phyloP scores from a whole-genome alignment of 1,284 basidiomycete genomes.

The Paramarasmius palmivorus region DNA sequence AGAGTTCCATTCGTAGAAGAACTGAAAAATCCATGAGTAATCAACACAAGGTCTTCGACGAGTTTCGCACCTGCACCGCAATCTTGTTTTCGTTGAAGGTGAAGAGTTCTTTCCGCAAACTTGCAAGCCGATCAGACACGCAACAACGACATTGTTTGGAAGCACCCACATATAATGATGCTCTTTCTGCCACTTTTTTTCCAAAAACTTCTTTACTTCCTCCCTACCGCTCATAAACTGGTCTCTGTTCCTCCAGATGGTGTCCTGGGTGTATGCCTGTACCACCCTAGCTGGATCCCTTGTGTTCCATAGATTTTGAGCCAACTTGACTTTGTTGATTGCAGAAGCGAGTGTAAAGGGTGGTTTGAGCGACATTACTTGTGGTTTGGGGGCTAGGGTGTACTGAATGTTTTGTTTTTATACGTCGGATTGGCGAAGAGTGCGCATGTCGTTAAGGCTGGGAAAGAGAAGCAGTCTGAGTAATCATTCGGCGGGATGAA shows the following conservation, averaged over 20 bases:
- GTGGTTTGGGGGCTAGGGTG: too few species aligned
- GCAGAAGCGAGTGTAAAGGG: conserved; percentile 18
- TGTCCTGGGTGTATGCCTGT: conserved; percentile 55
- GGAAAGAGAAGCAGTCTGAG: too few species aligned
- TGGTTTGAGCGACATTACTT: conserved; percentile 13
- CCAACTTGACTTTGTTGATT: conserved; percentile 23
- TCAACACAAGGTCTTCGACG: not conserved
- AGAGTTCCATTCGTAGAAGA: conserved; percentile 62
- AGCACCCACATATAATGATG: conserved; percentile 26
- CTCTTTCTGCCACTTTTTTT: conserved; percentile 58
- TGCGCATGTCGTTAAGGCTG: too few species aligned
- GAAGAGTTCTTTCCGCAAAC: conserved; percentile 53
- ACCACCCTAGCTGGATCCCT: conserved; percentile 21
- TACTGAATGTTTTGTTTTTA: too few species aligned
- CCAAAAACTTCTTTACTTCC: conserved; percentile 51
- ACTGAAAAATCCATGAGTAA: conserved; percentile 31
- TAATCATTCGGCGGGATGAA: too few species aligned
- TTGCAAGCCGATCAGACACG: not conserved
- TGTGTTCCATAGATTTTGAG: conserved; percentile 27
- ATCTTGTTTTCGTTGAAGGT: conserved; percentile 59
- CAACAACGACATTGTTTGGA: not conserved
- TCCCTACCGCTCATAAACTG: conserved; percentile 49
- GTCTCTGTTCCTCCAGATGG: conserved; percentile 62
- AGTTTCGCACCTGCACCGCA: conserved; percentile 43
- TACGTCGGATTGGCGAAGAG: too few species aligned